Conservation (phyloP, 495 filamentous ascomycete species). For the Ramalina peruviana region DNA sequence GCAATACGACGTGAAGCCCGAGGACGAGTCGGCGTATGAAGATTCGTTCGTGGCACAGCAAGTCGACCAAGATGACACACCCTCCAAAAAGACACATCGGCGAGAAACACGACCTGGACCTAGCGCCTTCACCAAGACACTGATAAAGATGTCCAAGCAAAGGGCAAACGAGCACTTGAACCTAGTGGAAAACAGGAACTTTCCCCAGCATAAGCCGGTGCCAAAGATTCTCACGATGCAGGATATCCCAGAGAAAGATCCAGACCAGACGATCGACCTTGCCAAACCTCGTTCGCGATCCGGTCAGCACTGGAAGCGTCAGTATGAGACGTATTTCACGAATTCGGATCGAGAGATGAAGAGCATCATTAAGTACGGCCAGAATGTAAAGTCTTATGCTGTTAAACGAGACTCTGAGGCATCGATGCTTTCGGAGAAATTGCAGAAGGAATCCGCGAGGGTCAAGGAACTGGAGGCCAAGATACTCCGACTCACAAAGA, state of each 20-base stretch:
- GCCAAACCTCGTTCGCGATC: conserved; percentile 70
- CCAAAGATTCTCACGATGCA: conserved; percentile 19
- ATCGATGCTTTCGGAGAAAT: conserved; percentile 51
- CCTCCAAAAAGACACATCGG: conserved; percentile 13
- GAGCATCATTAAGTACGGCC: conserved; percentile 64
- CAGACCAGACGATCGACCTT: conserved; percentile 50
- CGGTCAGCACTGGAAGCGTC: conserved; percentile 85
- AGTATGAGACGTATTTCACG: conserved; percentile 70
- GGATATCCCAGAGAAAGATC: conserved; percentile 29
- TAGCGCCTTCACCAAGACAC: conserved; percentile 17
- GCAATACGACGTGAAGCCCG: conserved; percentile 38
- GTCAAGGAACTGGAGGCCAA: conserved; percentile 39
- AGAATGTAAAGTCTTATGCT: conserved; percentile 76
- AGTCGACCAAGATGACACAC: conserved; percentile 20
- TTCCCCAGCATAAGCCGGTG: conserved; percentile 1
- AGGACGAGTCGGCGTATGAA: background rate
- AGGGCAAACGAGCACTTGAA: background rate
- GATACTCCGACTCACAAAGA: conserved; percentile 44
- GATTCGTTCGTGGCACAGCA: conserved; percentile 15
- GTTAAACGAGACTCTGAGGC: conserved; percentile 79
- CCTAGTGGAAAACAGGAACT: background rate
- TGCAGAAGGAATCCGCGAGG: conserved; percentile 49
- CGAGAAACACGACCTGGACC: conserved; percentile 16
- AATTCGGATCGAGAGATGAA: conserved; percentile 69
- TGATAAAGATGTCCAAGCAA: conserved; percentile 13